Evolutionary conservation across 164 flowering plant genomes (phyloP), one percentile per base, ranked within the genome.

Genomic region (Houttuynia cordata): DNA sequence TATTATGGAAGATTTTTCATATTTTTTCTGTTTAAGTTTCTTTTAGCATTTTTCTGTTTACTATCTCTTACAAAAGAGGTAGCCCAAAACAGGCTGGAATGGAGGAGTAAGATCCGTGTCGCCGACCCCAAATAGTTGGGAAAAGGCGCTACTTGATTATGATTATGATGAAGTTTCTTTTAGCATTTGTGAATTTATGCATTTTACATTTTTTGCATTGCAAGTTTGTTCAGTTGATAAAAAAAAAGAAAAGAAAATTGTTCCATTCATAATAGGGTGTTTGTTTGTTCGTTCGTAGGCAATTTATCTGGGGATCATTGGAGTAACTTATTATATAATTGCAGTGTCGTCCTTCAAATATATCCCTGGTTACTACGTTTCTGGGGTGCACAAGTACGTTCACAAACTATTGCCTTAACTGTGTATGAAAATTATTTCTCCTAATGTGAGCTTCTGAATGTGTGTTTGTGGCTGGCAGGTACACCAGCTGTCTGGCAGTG

Each of bases 331-430:
- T 69, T 85, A 71, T 75, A 63, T 85, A 7, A 62, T 81, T 64
- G 82, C 53, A 34, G 65, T 68, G 63, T 80, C 97, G 56, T 81
- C 80, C 71, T 93, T 93, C 70, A 57, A 9, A 62, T 88, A 86
- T 69, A 78, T 90, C 51, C 99, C 99, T 57, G 90, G 97, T 19
- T 78, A 84, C 70, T 93, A 90, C 69, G 50, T 90, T 53, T 68
- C 92, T 69, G 95, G 51, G 68, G 50, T 76, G 64, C 99, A 93
- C 82, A 85, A 83, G 99, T 90, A 80, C 8, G 39, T 50, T 1
- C 50, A 30, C 15, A 15, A 19, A 9, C 12, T 23, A 45, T 24
- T 47, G 21, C 12, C 14, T 21, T 24, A 10, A 45, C 49, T 10
- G 13, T 12, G 49, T 14, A 10, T 45, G 14, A 45, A 1, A 19